Evolutionary conservation across 768 basidiomycete species (phyloP).

Genomic region (Phanerodontia chrysosporium): DNA sequence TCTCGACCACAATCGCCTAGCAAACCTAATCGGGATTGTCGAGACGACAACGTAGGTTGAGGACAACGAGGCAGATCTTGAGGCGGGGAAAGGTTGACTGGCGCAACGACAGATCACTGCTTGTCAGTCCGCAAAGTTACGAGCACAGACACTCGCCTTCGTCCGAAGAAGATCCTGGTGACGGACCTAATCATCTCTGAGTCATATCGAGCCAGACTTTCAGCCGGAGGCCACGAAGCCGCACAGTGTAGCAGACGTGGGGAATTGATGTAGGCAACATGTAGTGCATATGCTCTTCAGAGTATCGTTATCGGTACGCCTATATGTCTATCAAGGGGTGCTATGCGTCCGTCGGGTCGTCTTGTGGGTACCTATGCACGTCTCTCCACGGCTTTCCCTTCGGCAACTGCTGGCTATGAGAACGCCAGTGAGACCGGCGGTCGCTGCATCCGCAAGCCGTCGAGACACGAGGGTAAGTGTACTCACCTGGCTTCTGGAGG

Average conservation of each 20-base stretch:
- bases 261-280: background rate
- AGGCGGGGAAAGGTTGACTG: too few relatives aligned
- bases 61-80: too few relatives aligned
- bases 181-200: background rate
- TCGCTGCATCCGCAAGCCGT: background rate
- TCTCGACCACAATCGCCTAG: background rate
- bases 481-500: constrained; percentile 11
- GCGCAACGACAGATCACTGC: background rate
- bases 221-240: background rate
- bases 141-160: background rate
- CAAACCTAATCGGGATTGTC: background rate
- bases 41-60: background rate
- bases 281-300: background rate
- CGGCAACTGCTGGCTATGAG: constrained; percentile 17
- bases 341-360: background rate
- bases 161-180: background rate
- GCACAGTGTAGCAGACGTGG: background rate
- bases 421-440: background rate
- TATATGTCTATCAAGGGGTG: background rate
- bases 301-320: background rate
- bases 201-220: background rate
- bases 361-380: constrained; percentile 2
- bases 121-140: background rate
- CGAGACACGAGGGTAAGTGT: background rate
- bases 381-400: constrained; percentile 22